These are phyloP conservation scores for Calonectria leucothoes DNA, from an alignment of 2,329 filamentous ascomycete species.

Conservation along the genomic window DNA sequence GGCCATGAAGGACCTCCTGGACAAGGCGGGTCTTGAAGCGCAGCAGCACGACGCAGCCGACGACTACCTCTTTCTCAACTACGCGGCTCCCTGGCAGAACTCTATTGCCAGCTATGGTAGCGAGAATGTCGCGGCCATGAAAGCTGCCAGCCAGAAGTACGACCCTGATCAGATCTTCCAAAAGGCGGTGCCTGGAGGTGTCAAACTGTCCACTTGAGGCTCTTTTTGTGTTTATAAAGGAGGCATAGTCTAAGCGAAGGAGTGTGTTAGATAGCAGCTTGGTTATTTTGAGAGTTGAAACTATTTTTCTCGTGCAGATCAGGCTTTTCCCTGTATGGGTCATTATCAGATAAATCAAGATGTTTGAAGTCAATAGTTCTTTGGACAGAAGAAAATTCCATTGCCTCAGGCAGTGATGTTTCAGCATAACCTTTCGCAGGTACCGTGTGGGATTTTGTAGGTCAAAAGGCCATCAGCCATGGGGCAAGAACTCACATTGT, in stretches of 20 bases:
- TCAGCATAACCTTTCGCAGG: too few relatives aligned
- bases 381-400: too few relatives aligned
- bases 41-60: neutral
- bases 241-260: neutral
- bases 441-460: too few relatives aligned
- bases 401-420: too few relatives aligned
- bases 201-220: neutral
- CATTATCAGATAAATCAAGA: too few relatives aligned
- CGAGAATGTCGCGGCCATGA: neutral
- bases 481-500: too few relatives aligned
- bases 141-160: neutral
- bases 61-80: neutral
- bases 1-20: neutral
- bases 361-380: too few relatives aligned
- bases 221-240: neutral
- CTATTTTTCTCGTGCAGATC: neutral
- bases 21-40: neutral
- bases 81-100: neutral
- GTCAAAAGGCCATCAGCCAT: too few relatives aligned
- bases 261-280: neutral
- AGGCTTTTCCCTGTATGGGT: too few relatives aligned
- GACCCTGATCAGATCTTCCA: neutral
- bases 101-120: neutral
- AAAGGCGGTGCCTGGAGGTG: neutral
- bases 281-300: neutral